Base-by-base conservation (phyloP, 2,329 filamentous ascomycete species). In the Teratosphaeria nubilosa region DNA sequence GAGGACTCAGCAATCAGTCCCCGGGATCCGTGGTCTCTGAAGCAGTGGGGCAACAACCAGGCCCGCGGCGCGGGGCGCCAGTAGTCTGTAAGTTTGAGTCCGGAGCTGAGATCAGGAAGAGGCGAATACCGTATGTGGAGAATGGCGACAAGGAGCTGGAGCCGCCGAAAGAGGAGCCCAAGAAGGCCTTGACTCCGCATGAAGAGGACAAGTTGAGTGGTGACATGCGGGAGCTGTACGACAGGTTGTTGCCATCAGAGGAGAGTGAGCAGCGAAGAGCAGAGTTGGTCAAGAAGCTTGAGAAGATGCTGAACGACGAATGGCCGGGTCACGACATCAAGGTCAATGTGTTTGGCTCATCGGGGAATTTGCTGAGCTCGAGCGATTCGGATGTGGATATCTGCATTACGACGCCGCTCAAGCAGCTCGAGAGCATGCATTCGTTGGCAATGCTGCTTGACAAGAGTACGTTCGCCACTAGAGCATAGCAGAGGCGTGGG, bases 311-410 rank as follows among this genome's bases (percentile, higher is more conserved):
- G 71, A 94, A 95, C 68, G 82, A 88, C 7, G 85, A 95, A 70
- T 99, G 92, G 90, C 94, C 94, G 1, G 90, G 88, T 1, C 87
- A 90, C 68, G 82, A 95, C 61, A 96, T 96, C 69, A 86, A 83
- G 64, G 94, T 96, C 37, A 87, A 94, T 72, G 84, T 97, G 16
- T 99, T 99, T 80, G 94, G 94, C n/a, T 97, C 94, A 5, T 97
- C 94, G 4, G 94, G 94, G 53, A 99, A 99, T 73, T 77, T 94
- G 72, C 78, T 99, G 58, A 96, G 91, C 74, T 96, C 92, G 34
- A 91, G 90, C 73, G 91, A 96, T 70, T 99, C 94, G 56, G 94
- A 99, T 77, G 92, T 99, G 72, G 94, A 99, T 72, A 92, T 99
- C 58, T 99, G 94, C 77, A 96, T 99, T 70, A 95, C 91, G 53